Evolutionary conservation across 2,329 filamentous ascomycete genomes (phyloP), one percentile per base, ranked within the genome.

Genomic region (Exophiala xenobiotica): DNA sequence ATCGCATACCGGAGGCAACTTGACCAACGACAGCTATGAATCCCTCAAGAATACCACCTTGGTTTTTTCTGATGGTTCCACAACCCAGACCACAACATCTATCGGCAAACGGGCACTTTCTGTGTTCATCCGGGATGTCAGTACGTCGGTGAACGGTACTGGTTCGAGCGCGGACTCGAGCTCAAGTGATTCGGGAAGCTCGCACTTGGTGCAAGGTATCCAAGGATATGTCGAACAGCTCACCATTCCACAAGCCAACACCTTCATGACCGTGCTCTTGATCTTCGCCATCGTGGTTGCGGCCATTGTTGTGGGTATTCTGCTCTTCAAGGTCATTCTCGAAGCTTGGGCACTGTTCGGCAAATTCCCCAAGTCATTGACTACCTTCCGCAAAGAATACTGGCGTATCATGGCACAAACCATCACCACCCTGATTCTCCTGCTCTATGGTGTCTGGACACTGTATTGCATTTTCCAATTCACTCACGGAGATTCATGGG

Each of bases 401-500:
- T 97, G 93, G 93, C 87, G 88, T 60, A 83, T 90, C 49, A 86
- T 99, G 67, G 88, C 86, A 39, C 88, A 92, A 55, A 87, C 90
- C 12, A 87, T 97, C 64, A 95, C 90, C 37, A 88, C 88, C 60
- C 78, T 99, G 69, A 90, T 99, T 62, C 78, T 97, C 54, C 75
- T 97, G 14, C 81, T 97, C 2, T 99, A 97, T 71, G 90, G 93
- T 56, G 82, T 96, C 55, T 97, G 93, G 93, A 89, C 90, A 1
- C 75, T 97, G 37, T 97, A 96, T 72, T 97, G 92, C 68, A 81
- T 99, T 57, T 97, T 92, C 70, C 93, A 99, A 67, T 96, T 97
- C 70, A 93, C 87, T 1, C 81, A 85, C 35, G 91, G 92, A 53
- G 93, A 97, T 70, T 97, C 92, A 0, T 96, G 91, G 91, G 90